Conservation (phyloP, 305 asterid species). For the Solanum chacoense region DNA sequence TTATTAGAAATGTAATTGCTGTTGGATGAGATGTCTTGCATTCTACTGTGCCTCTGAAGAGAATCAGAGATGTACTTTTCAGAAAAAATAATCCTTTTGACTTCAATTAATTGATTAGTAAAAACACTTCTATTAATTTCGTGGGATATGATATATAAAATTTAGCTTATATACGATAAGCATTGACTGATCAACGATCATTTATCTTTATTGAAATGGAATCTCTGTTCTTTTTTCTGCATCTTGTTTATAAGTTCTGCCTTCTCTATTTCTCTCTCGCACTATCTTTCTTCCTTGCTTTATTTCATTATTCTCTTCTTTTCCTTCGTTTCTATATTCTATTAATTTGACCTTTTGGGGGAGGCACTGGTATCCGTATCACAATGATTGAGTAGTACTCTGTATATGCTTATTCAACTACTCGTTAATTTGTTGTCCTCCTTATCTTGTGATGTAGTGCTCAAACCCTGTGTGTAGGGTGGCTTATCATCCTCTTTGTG, state of each 20-base stretch:
- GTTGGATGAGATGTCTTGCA: not conserved
- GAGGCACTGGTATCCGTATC: not conserved
- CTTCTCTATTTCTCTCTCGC: not conserved
- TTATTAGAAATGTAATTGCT: not conserved
- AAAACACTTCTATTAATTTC: not conserved
- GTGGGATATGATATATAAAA: not conserved
- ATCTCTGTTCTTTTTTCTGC: not conserved
- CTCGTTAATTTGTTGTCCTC: conserved; percentile 1
- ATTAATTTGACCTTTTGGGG: not conserved
- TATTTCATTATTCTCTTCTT: not conserved
- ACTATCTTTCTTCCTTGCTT: not conserved
- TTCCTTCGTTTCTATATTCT: not conserved
- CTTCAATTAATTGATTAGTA: not conserved
- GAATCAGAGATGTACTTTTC: not conserved
- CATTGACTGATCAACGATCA: not conserved
- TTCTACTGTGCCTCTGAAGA: not conserved
- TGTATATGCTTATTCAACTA: not conserved
- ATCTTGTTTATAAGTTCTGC: not conserved
- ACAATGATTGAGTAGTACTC: not conserved
- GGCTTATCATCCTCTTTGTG: conserved; percentile 98
- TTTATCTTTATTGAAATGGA: not conserved
- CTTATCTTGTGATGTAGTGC: conserved; percentile 49
- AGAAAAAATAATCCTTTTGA: not conserved
- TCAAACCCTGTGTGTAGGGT: conserved; percentile 74
- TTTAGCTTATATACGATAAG: not conserved